These are phyloP conservation scores for Besnoitia besnoiti DNA, from an alignment of 169 alveolate species.

Conservation along the genomic window DNA sequence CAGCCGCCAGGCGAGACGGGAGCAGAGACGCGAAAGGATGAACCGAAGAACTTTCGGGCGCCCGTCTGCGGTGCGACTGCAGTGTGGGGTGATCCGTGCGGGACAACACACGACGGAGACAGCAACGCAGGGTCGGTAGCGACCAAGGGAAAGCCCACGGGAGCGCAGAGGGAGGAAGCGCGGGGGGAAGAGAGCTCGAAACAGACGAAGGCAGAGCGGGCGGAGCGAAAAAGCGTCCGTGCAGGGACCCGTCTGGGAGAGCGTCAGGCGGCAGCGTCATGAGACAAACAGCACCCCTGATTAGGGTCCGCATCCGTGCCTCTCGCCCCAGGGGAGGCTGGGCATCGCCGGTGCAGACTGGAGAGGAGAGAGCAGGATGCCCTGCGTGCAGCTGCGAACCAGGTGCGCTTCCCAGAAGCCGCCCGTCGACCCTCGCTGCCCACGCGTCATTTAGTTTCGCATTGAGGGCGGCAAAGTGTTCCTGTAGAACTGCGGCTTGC, in stretches of 20 bases:
- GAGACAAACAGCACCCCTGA: constrained; percentile 1
- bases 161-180: not conserved
- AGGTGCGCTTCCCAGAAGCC: not conserved
- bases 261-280: constrained; percentile 29
- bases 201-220: not conserved
- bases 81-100: constrained; percentile 16
- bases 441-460: not conserved
- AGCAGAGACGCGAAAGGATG: not conserved
- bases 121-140: not conserved
- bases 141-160: constrained; percentile 27
- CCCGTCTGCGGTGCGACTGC: not conserved
- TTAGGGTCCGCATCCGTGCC: not conserved
- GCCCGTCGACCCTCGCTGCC: not conserved
- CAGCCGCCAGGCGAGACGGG: not conserved
- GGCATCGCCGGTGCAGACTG: too few relatives aligned
- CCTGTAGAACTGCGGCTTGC: not conserved
- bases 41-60: not conserved
- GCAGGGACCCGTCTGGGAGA: not conserved
- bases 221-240: not conserved
- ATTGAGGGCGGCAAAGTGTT: not conserved
- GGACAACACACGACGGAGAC: not conserved
- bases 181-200: not conserved
- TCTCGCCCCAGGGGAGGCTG: too few relatives aligned
- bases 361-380: not conserved
- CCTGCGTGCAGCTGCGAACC: not conserved